A percentile compares a stretch with the other conserved stretches of the same genome.
phyloP scores from a whole-genome alignment of 139 green algal genomes.

The Coccomyxa sp. region DNA sequence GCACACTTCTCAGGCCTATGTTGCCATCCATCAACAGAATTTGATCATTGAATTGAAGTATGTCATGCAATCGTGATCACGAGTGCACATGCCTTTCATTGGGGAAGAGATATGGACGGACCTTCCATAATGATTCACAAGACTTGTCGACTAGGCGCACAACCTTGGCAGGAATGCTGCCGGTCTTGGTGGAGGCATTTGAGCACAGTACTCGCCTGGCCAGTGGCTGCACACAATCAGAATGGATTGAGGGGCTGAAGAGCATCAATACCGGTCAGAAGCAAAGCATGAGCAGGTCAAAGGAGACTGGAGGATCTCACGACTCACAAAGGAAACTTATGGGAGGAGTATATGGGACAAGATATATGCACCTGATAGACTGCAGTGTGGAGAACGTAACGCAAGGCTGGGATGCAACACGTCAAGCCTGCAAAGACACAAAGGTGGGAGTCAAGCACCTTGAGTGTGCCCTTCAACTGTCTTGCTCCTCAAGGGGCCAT shows the following conservation, averaged over 20 bases:
- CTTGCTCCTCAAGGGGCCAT: too few relatives aligned
- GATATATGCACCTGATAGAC: neutral
- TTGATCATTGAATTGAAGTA: neutral
- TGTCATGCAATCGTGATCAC: neutral
- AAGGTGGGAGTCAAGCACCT: too few relatives aligned
- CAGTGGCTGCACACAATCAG: neutral
- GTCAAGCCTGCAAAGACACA: neutral
- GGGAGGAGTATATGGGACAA: too few relatives aligned
- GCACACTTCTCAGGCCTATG: neutral
- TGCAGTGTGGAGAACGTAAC: neutral
- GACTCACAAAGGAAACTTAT: too few relatives aligned
- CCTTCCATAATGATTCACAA: constrained; percentile 22
- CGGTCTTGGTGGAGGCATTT: neutral
- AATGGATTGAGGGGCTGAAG: too few relatives aligned
- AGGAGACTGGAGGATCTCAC: too few relatives aligned
- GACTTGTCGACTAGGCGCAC: constrained; percentile 5
- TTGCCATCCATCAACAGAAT: neutral
- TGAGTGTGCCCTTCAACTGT: too few relatives aligned
- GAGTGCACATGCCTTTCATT: too few relatives aligned
- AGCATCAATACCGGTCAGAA: neutral
- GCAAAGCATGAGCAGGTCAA: too few relatives aligned
- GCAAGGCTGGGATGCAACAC: neutral
- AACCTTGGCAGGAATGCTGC: neutral
- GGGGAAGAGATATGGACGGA: neutral
- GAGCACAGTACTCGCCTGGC: neutral